Evolutionary conservation across 495 filamentous ascomycete species (phyloP).

Genomic region (Pseudevernia furfuracea): DNA sequence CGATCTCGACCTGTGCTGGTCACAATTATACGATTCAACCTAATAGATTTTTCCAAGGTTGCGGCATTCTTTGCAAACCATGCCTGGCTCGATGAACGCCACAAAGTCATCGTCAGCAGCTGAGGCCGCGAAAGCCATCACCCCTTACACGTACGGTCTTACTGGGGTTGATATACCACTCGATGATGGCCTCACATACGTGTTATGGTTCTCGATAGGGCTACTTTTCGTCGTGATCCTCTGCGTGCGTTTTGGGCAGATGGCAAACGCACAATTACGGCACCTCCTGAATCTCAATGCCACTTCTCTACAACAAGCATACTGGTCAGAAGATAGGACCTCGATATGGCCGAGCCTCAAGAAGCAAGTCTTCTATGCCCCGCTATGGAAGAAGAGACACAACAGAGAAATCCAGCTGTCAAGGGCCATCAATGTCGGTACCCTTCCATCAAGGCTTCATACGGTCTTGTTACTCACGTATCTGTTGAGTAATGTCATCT

Average conservation of each 20-base stretch:
- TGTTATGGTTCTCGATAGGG: conserved; percentile 40
- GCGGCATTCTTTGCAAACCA: not conserved
- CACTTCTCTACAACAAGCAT: conserved; percentile 42
- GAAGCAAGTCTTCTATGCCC: conserved; percentile 73
- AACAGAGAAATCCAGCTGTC: conserved; percentile 85
- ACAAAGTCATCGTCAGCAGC: conserved; percentile 5
- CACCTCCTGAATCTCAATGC: conserved; percentile 59
- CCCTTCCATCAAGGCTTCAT: conserved; percentile 80
- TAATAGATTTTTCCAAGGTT: not conserved
- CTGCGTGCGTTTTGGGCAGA: conserved; percentile 49
- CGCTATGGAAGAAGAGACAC: conserved; percentile 73
- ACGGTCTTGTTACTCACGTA: conserved; percentile 65
- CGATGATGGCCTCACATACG: conserved; percentile 19
- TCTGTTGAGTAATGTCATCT: conserved; percentile 66
- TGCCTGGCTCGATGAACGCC: not conserved
- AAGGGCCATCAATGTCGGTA: conserved; percentile 78
- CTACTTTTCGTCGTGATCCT: conserved; percentile 46
- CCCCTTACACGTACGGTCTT: conserved; percentile 23
- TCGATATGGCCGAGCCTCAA: conserved; percentile 64
- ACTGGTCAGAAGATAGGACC: conserved; percentile 59
- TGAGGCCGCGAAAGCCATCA: conserved; percentile 9
- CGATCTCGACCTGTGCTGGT: conserved; percentile 14
- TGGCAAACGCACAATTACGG: conserved; percentile 61
- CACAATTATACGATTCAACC: not conserved
- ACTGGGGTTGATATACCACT: conserved; percentile 23